Percentiles rank a stretch among this genome's conserved stretches.
These are phyloP conservation scores for Pyrus bretschneideri DNA, from an alignment of 306 rosid genomes.

Conservation along the genomic window DNA sequence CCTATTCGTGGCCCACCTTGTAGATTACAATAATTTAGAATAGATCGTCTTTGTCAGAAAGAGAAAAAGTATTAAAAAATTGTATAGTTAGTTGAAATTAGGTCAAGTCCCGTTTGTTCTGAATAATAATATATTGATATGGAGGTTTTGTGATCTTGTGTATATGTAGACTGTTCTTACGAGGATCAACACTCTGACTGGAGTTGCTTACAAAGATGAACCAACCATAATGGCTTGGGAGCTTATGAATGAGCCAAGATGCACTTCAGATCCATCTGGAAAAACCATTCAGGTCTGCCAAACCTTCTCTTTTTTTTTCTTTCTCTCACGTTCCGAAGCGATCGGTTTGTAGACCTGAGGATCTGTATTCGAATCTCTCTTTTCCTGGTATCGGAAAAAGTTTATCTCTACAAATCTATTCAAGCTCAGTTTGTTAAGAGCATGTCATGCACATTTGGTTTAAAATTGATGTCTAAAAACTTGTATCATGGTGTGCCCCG, in stretches of 20 bases:
- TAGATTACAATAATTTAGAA: too few relatives aligned
- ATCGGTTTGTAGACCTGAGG: too few relatives aligned
- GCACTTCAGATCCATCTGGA: constrained; percentile 73
- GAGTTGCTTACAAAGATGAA: constrained; percentile 78
- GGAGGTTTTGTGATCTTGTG: not conserved
- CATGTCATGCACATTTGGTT: not conserved
- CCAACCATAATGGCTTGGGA: constrained; percentile 98
- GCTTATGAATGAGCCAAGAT: constrained; percentile 85
- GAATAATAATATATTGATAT: not conserved
- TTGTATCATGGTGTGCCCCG: not conserved
- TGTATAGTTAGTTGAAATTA: not conserved
- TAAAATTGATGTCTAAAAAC: not conserved
- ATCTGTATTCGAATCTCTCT: too few relatives aligned
- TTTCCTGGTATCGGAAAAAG: too few relatives aligned
- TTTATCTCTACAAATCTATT: not conserved
- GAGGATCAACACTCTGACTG: constrained; percentile 61
- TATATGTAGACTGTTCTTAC: constrained; percentile 52
- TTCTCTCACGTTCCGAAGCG: too few relatives aligned
- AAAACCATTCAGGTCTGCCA: constrained; percentile 59
- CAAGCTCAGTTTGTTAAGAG: too few relatives aligned
- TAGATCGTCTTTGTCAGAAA: not conserved
- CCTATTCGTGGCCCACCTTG: too few relatives aligned
- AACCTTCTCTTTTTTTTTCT: not conserved
- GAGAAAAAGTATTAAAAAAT: too few relatives aligned
- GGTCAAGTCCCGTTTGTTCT: not conserved